phyloP scores from a whole-genome alignment of 345 rosid species.

The Eucalyptus sp. region DNA sequence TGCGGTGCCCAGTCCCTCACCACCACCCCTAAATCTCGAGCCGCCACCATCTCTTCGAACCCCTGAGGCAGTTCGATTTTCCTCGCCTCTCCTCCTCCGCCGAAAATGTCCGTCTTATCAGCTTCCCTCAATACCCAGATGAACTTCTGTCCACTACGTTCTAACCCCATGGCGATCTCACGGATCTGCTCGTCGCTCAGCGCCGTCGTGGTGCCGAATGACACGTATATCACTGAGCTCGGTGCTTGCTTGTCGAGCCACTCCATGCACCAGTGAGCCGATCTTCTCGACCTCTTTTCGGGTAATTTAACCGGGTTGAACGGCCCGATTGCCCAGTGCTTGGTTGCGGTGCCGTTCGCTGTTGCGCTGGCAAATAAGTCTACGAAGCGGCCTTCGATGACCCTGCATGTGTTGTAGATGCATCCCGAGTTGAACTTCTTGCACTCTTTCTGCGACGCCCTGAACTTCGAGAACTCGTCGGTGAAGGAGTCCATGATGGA shows the following conservation, averaged over 20 bases:
- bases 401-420: neutral
- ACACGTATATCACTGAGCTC: conserved; percentile 6
- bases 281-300: neutral
- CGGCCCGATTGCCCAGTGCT: conserved; percentile 9
- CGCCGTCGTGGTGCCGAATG: conserved; percentile 6
- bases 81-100: neutral
- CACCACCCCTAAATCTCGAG: conserved; percentile 18
- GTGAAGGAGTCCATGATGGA: neutral
- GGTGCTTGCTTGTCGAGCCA: conserved; percentile 9
- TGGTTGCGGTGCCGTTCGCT: neutral
- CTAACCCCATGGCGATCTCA: conserved; percentile 1
- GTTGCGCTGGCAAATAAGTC: neutral
- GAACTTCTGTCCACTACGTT: conserved; percentile 34
- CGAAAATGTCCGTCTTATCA: conserved; percentile 38
- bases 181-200: conserved; percentile 4
- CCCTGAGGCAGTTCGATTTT: conserved; percentile 19
- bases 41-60: conserved; percentile 20
- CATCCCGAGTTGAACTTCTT: neutral
- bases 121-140: conserved; percentile 58
- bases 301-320: neutral
- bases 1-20: conserved; percentile 61
- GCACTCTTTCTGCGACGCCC: neutral
- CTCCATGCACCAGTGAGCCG: neutral
- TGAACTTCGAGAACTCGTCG: conserved; percentile 15
- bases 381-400: neutral